Evolutionary conservation across 169 alveolate genomes (phyloP), one percentile per base, ranked within the genome.

Genomic region (Cryptosporidium ubiquitum): DNA sequence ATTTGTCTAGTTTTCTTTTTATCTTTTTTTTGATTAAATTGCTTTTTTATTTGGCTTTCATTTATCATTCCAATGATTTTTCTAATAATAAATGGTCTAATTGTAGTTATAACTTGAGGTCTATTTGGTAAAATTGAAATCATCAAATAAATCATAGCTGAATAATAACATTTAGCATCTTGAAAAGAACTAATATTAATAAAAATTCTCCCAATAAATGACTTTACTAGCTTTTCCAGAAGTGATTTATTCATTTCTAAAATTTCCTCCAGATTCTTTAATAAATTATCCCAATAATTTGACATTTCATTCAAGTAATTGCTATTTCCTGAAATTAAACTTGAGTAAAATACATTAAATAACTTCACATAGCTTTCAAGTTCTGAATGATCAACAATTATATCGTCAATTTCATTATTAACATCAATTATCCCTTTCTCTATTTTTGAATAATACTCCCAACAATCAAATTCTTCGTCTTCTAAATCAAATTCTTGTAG

Each of bases 51-150:
- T 33, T 18, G 40, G 35, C 9, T 57, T n/a, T 73, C 70, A 40
- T 73, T 73, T 0, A 73, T 73, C 68, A 61, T 26, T 61, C 35
- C 47, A 16, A 79, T 61, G n/a, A 79, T 58, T 14, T 64, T 79
- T 39, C 89, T 79, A 58, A 79, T 79, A 40, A 79, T 60, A 29
- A 60, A 79, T 58, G 89, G 89, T 42, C 74, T 79, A 39, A 79
- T 37, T 23, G 55, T 14, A 18, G 69, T 44, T 26, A 66, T 40
- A 23, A 61, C 12, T 20, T 79, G 89, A 40, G 74, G 89, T 79
- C 69, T 79, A 61, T 66, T 60, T 20, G 89, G 89, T 39, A 79
- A 42, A n/a, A 52, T 18, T 39, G 75, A 23, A 26, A 79, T 39
- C n/a, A 79, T 1, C 42, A 58, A 64, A 47, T 79, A 79, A 26